Evolutionary conservation across 2,329 filamentous ascomycete species (phyloP), one percentile per base, ranked within the genome.

Genomic region (Aspergillus quadrilineatus): DNA sequence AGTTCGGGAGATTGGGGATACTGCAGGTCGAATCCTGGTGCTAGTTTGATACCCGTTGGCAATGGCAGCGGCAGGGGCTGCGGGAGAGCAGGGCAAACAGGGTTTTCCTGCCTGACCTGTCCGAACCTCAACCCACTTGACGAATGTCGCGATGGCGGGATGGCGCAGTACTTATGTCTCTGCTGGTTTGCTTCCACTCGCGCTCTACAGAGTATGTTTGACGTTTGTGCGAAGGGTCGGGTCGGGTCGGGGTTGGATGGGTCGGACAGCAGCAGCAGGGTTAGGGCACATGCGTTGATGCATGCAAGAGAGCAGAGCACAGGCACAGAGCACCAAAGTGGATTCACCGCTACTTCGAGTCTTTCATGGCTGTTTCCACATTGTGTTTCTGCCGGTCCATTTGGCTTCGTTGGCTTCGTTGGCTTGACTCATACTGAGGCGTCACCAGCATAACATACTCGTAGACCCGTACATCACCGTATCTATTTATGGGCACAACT

Each of bases 261-360:
- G 45, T 47, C 17, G 45, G 45, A 47, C 45, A 47, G 45, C 45
- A 34, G 30, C 22, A 50, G 48, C 48, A 50, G 28, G 36, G 30
- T 42, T 39, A 50, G 48, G 48, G 48, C 28, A 36, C 48, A 50
- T 50, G 48, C 48, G 22, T 50, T 12, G n/a, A 42, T 50, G 36
- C 48, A 50, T 15, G 48, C 28, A 26, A 50, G 37, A 22, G 30
- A 41, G 22, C 22, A 22, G 22, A 22, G 22, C 22, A 22, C 22
- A 22, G 22, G 41, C 41, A 43, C 17, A 17, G 15, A 12, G 28
- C 15, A 46, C 6, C 44, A 32, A 46, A 15, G 30, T 34, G n/a
- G 26, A 34, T 47, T 47, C 45, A 47, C 45, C 45, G 45, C 45
- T n/a, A 45, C 26, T 45, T 45, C 43, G 22, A 29, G 43, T 12